These are phyloP conservation scores for Talaromyces sp. DNA, from an alignment of 2,329 filamentous ascomycete species.

Conservation along the genomic window DNA sequence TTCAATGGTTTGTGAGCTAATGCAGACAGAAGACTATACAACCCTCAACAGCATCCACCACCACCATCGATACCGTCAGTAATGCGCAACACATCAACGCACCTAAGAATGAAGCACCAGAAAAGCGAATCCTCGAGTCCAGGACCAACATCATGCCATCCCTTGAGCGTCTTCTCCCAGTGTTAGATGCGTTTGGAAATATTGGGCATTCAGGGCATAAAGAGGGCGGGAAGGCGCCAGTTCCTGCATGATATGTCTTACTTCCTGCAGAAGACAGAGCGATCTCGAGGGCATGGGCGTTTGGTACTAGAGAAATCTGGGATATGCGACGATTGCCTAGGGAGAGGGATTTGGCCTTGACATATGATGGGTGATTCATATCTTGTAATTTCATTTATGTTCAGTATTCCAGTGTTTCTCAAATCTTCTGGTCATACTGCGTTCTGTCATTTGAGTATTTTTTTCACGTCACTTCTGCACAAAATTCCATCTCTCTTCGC, in stretches of 20 bases:
- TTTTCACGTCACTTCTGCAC: no score
- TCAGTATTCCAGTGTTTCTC: background rate
- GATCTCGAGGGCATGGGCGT: background rate
- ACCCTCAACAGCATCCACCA: background rate
- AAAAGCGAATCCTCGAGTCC: background rate
- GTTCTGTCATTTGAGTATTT: background rate
- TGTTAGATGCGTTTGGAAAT: slow-evolving; percentile 14
- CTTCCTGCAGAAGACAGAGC: background rate
- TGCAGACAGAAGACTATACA: background rate
- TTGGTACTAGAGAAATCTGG: no score
- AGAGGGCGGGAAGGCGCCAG: slow-evolving; percentile 11
- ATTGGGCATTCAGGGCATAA: slow-evolving; percentile 12
- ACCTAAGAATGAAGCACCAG: background rate
- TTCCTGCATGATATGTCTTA: background rate
- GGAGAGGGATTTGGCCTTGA: background rate
- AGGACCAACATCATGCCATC: slow-evolving; percentile 14
- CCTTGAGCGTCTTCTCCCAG: background rate
- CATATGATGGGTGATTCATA: background rate
- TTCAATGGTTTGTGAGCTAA: no score
- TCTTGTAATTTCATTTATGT: background rate
- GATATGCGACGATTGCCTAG: background rate
- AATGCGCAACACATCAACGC: background rate
- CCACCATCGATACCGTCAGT: background rate
- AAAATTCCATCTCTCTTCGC: no score
- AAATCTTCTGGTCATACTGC: background rate